These are phyloP conservation scores for Beta lomatogona DNA, from an alignment of 179 eudicot genomes.

Conservation along the genomic window DNA sequence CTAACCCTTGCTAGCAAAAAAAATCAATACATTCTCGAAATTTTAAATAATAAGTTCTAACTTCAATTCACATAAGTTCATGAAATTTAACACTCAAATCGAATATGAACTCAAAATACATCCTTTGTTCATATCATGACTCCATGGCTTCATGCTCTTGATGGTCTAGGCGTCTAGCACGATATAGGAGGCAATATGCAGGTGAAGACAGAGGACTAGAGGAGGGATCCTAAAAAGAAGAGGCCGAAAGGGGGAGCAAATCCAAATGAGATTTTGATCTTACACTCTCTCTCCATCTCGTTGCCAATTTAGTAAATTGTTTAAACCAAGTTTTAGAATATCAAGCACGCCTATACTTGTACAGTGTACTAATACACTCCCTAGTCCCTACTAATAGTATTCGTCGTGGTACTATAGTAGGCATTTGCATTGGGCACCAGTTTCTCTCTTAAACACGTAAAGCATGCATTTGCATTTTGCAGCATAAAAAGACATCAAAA, in stretches of 20 bases:
- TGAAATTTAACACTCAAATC: too few relatives aligned
- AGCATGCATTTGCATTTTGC: background rate
- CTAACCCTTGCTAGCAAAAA: too few relatives aligned
- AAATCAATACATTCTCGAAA: too few relatives aligned
- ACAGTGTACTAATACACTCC: too few relatives aligned
- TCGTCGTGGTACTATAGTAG: background rate
- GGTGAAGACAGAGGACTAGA: background rate
- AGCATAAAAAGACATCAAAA: constrained; percentile 27
- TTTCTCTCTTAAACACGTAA: constrained; percentile 6
- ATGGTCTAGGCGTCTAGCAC: background rate
- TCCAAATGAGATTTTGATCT: constrained; percentile 12
- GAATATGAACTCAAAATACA: too few relatives aligned
- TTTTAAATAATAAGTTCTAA: too few relatives aligned
- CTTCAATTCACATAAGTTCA: too few relatives aligned
- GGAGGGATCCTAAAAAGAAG: constrained; percentile 9
- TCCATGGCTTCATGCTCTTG: background rate
- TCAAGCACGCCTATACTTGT: background rate
- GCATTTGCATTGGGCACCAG: background rate
- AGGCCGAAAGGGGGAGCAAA: constrained; percentile 8
- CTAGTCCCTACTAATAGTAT: background rate
- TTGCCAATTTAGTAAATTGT: background rate
- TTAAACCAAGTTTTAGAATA: background rate
- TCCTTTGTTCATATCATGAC: rapidly evolving
- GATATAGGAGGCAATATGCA: background rate
- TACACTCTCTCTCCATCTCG: too few relatives aligned